Base-by-base conservation (phyloP, 1,284 basidiomycete species). In the Malassezia cuniculi region DNA sequence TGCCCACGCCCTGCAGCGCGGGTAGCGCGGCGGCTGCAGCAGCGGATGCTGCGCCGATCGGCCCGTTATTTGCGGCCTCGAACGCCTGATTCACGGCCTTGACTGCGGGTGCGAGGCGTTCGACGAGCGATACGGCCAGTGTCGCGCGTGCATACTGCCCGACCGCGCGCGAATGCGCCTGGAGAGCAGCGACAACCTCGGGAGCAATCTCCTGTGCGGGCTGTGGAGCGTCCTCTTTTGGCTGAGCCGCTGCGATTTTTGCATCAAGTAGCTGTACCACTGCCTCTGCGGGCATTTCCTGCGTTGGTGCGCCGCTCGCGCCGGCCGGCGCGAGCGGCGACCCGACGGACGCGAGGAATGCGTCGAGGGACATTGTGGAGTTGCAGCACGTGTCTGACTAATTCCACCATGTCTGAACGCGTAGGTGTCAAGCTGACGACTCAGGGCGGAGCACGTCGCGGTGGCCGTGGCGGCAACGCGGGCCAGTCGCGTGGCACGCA, bases 401-500 rank as follows among this genome's bases (percentile, higher is more conserved):
- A n/a, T n/a, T n/a, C n/a, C n/a, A n/a, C n/a, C n/a, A n/a, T n/a
- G n/a, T n/a, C n/a, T n/a, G n/a, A n/a, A n/a, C n/a, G n/a, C n/a
- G n/a, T n/a, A n/a, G n/a, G n/a, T n/a, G n/a, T n/a, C n/a, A n/a
- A n/a, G n/a, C n/a, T n/a, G n/a, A n/a, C n/a, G n/a, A n/a, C n/a
- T n/a, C 40, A 34, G 11, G 48, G 41, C 11, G 34, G 39, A 1
- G 31, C 32, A 2, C 35, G 41, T 12, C 39, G 52, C 6, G 36
- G 41, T 11, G 38, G 40, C 14, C 35, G 41, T 4, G 33, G 27
- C 7, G 24, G 31, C 6, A 26, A 32, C n/a, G 25, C 27, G 17
- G 22, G 34, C 9, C 34, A 29, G 20, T 31, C 34, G 6, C 17
- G 24, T 25, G 45, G 47, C 11, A 24, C 47, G 31, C 57, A 55